Percentiles rank a stretch among this genome's conserved stretches.
These are phyloP conservation scores for Grosmannia clavigera DNA, from an alignment of 2,329 filamentous ascomycete species.

Conservation along the genomic window DNA sequence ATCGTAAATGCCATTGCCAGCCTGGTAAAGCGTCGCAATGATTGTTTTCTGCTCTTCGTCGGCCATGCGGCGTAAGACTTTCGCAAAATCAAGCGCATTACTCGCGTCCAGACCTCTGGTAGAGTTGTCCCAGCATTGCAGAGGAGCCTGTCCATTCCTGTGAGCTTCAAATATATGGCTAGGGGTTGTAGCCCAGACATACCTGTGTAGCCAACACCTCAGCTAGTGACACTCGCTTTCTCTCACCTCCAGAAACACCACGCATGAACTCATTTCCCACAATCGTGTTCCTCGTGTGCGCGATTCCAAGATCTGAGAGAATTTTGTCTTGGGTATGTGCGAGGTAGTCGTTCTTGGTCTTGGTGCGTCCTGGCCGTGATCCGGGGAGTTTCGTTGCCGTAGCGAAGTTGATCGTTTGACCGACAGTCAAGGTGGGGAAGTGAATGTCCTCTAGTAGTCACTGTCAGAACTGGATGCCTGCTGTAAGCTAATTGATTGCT, in stretches of 20 bases:
- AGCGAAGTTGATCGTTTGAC: not conserved
- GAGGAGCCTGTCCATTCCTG: conserved; percentile 26
- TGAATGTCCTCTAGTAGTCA: not conserved
- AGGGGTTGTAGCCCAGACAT: no score
- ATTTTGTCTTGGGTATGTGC: not conserved
- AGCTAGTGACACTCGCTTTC: conserved; percentile 51
- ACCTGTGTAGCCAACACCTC: conserved; percentile 41
- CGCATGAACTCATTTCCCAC: not conserved
- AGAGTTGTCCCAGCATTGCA: conserved; percentile 58
- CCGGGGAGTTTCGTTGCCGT: not conserved
- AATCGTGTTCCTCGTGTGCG: not conserved
- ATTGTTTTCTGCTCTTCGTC: not conserved
- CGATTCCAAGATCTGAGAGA: not conserved
- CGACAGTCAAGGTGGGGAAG: not conserved
- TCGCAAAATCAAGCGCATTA: not conserved
- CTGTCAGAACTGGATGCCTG: not conserved
- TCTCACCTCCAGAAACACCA: conserved; percentile 53
- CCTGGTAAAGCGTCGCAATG: conserved; percentile 43
- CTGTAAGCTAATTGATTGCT: not conserved
- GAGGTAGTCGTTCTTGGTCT: not conserved
- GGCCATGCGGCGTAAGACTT: not conserved
- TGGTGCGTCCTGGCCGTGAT: not conserved
- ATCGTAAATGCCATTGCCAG: conserved; percentile 51
- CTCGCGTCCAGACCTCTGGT: conserved; percentile 30
- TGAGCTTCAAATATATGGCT: no score